phyloP scores from a whole-genome alignment of 2,329 filamentous ascomycete genomes.

The Dactylellina parvicollis region DNA sequence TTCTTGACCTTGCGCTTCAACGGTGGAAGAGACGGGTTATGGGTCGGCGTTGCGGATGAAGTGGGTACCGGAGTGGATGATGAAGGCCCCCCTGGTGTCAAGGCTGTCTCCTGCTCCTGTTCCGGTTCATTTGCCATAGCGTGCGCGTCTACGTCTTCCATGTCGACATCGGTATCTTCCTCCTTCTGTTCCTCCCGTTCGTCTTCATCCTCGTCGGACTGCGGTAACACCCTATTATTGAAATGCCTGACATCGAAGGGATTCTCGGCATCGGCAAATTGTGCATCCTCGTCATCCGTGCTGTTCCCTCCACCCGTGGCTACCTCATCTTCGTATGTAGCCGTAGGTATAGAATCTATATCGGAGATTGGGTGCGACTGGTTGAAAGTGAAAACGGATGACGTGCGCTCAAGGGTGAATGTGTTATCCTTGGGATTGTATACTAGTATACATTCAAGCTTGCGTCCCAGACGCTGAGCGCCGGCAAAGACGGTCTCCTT shows the following conservation, averaged over 20 bases:
- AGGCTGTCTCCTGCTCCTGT: constrained; percentile 27
- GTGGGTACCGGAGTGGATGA: constrained; percentile 44
- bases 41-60: constrained; percentile 37
- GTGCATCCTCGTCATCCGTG: constrained; percentile 48
- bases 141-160: constrained; percentile 37
- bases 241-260: constrained; percentile 50
- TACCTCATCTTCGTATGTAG: constrained; percentile 44
- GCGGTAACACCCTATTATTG: constrained; percentile 17
- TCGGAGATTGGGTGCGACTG: constrained; percentile 44
- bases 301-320: constrained; percentile 14
- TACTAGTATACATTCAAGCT: constrained; percentile 51
- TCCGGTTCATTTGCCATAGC: constrained; percentile 1
- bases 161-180: constrained; percentile 42
- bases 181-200: constrained; percentile 41
- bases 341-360: constrained; percentile 28
- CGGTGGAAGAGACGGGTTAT: constrained; percentile 20
- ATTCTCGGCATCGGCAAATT: constrained; percentile 47
- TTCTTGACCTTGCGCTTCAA: constrained; percentile 35
- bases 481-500: constrained; percentile 38
- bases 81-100: constrained; percentile 30
- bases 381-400: constrained; percentile 51
- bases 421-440: constrained; percentile 52
- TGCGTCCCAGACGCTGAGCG: constrained; percentile 41
- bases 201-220: constrained; percentile 46
- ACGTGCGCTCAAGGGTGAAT: constrained; percentile 49